phyloP scores from a whole-genome alignment of 1,284 basidiomycete species.

The Moesziomyces antarcticus region DNA sequence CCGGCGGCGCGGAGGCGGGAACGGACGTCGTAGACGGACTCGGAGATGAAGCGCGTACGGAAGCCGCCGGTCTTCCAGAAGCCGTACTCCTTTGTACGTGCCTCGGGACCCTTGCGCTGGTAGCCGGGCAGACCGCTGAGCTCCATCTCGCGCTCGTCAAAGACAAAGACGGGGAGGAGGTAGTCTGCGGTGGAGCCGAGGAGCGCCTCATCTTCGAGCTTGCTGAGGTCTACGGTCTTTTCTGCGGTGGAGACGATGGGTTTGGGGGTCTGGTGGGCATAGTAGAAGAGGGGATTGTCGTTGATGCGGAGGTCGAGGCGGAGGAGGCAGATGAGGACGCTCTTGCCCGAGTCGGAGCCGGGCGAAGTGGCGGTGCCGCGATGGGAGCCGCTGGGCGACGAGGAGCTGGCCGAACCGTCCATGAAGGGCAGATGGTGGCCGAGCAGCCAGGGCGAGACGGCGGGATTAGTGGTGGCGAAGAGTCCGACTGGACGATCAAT shows the following conservation, averaged over 20 bases:
- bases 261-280: slow-evolving; percentile 48
- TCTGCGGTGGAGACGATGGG: slow-evolving; percentile 32
- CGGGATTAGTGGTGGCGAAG: not conserved
- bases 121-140: slow-evolving; percentile 70
- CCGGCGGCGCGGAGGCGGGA: slow-evolving; percentile 68
- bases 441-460: not conserved
- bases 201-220: slow-evolving; percentile 53
- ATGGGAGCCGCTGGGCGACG: slow-evolving; percentile 30
- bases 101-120: slow-evolving; percentile 65
- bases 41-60: slow-evolving; percentile 70
- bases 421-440: slow-evolving; percentile 3
- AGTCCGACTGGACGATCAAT: not conserved
- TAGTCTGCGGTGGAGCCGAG: slow-evolving; percentile 67
- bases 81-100: slow-evolving; percentile 68
- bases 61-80: slow-evolving; percentile 72
- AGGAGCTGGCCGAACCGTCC: slow-evolving; percentile 30
- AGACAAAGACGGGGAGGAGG: slow-evolving; percentile 72
- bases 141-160: slow-evolving; percentile 72
- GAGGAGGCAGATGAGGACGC: slow-evolving; percentile 59
- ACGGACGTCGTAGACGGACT: slow-evolving; percentile 71
- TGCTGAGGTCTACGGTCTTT: slow-evolving; percentile 46
- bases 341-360: slow-evolving; percentile 28
- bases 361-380: slow-evolving; percentile 18
- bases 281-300: slow-evolving; percentile 71
- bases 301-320: slow-evolving; percentile 66